Base-by-base conservation (phyloP, 2,329 filamentous ascomycete genomes). In the Neoarthrinium moseri region DNA sequence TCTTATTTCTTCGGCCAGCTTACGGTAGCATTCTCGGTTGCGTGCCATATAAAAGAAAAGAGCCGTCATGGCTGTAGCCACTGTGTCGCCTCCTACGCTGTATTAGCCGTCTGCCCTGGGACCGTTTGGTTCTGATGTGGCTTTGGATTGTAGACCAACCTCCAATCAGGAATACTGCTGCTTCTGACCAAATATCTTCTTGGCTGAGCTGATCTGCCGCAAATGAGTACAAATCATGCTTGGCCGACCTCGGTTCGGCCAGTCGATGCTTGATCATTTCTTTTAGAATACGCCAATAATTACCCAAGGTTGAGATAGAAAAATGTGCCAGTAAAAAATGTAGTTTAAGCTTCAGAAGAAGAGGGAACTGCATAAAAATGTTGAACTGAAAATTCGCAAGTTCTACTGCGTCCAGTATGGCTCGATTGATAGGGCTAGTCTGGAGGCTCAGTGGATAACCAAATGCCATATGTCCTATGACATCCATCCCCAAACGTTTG, bases 31-130 rank as follows among this genome's bases (percentile, higher is more conserved):
- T 2, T 51, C 12, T 0, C 60, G 57, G 32, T 67, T 55, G 34
- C 51, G 56, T 6, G 54, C 46, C 2, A 70, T 49, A 47, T 69
- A 69, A 55, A 67, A 69, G 38, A 69, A 56, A 1, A 55, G 51
- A 2, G 61, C 64, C 6, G 61, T 41, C 4, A 64, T 49, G 2
- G 64, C 56, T 3, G 58, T 66, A 1, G 62, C 58, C 2, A 60
- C 62, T 2, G 65, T 68, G 37, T 68, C 65, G 4, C 33, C 30
- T 21, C 36, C 35, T 44, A 18, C 26, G 32, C 10, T 20, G 15
- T 10, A 18, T 13, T 7, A 13, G 5, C 3, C 10, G 10, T 35
- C 10, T 20, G 33, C 33, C 6, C 20, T 8, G 3, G n/a, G 30
- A 7, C n/a, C 13, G 22, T 2, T 13, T 11, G 6, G 13, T 7